These are phyloP conservation scores for Fusarium clavum DNA, from an alignment of 2,329 filamentous ascomycete genomes.

Conservation along the genomic window DNA sequence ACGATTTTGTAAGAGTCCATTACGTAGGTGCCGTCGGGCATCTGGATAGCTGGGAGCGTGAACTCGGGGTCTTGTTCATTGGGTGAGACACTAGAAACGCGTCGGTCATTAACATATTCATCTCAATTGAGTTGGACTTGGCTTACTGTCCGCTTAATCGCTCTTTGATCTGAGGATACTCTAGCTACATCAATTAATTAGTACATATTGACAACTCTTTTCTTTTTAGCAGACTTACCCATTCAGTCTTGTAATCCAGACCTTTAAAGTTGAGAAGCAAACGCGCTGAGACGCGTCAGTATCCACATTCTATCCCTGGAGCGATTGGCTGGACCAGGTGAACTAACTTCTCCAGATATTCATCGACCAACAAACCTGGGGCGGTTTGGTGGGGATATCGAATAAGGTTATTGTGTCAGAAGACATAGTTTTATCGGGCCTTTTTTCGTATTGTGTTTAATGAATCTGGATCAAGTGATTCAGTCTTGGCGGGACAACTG, in stretches of 20 bases:
- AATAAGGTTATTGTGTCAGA: conserved; percentile 11
- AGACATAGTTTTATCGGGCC: conserved; percentile 11
- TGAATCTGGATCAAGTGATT: not conserved
- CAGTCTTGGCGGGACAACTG: not conserved
- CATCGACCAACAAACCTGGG: conserved; percentile 37
- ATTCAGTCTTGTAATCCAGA: conserved; percentile 32
- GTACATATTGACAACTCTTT: accelerated
- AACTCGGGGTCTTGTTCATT: conserved; percentile 12
- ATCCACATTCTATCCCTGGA: not conserved
- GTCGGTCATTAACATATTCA: not conserved
- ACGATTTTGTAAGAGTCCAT: conserved; percentile 74
- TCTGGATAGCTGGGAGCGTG: conserved; percentile 61
- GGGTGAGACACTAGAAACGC: conserved; percentile 10
- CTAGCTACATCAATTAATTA: conserved; percentile 16
- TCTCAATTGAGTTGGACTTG: accelerated
- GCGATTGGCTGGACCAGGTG: accelerated
- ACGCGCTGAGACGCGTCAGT: conserved; percentile 8
- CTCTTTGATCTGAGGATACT: conserved; percentile 31
- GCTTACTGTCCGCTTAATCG: conserved; percentile 21
- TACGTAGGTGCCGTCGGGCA: conserved; percentile 66
- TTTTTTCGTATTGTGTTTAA: not conserved
- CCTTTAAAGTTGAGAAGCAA: conserved; percentile 36
- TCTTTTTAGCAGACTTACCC: not conserved
- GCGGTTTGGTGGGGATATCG: conserved; percentile 30
- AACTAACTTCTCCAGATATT: conserved; percentile 37